Conservation (phyloP, 1,284 basidiomycete species). For the Erythrobasidium hasegawianum region DNA sequence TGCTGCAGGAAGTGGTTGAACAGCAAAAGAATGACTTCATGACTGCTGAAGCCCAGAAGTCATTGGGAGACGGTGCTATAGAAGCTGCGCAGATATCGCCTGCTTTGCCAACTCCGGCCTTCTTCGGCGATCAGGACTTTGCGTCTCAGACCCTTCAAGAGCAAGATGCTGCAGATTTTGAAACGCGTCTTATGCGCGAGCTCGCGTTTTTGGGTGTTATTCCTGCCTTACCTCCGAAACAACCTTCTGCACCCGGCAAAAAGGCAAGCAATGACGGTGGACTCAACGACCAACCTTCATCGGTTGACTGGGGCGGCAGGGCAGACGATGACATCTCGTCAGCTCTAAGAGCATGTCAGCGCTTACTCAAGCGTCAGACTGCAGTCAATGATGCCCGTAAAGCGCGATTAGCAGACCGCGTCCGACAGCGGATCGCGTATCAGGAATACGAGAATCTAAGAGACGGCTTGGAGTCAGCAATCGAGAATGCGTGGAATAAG, state of each 20-base stretch:
- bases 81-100: constrained; percentile 16
- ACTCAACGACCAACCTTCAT: neutral
- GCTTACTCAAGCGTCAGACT: constrained; percentile 70
- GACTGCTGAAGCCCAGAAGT: neutral
- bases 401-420: constrained; percentile 66
- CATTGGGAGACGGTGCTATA: neutral
- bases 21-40: neutral
- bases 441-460: constrained; percentile 78
- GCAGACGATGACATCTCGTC: constrained; percentile 91
- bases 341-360: constrained; percentile 80
- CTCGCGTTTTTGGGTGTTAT: constrained; percentile 55
- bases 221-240: constrained; percentile 35
- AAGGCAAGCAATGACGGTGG: neutral
- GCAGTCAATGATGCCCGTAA: constrained; percentile 79
- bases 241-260: constrained; percentile 1
- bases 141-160: constrained; percentile 27
- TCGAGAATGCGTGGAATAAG: constrained; percentile 55
- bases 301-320: constrained; percentile 48
- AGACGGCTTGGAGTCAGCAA: constrained; percentile 76
- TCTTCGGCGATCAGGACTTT: constrained; percentile 17
- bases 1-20: constrained; percentile 10
- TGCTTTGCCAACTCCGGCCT: constrained; percentile 4
- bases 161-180: constrained; percentile 55
- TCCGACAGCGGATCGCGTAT: constrained; percentile 81
- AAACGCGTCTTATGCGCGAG: constrained; percentile 56